A percentile compares a stretch with the other conserved stretches of the same genome.
Evolutionary conservation across 148 eudicot species (phyloP).

Genomic region (Silene latifolia): DNA sequence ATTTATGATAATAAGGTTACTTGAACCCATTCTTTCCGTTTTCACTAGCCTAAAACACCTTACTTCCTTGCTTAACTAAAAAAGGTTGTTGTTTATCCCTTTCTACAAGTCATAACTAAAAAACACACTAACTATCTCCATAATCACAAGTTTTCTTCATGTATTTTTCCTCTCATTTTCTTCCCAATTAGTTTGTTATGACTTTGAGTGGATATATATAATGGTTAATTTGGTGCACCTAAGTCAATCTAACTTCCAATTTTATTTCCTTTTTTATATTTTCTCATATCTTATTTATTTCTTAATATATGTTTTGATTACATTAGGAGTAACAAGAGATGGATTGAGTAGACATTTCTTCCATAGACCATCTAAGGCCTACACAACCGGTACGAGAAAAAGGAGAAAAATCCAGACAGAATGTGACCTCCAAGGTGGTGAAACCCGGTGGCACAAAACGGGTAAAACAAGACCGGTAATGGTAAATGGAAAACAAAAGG

Average conservation of each 20-base stretch:
- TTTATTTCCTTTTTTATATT: not conserved
- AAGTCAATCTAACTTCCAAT: conserved; percentile 61
- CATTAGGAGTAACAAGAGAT: conserved; percentile 77
- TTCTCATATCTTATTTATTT: too few species aligned
- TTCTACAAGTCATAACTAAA: not conserved
- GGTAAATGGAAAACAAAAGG: conserved; percentile 79
- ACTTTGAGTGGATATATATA: conserved; percentile 23
- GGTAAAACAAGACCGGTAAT: conserved; percentile 89
- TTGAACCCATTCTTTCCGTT: not conserved
- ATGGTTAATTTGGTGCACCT: conserved; percentile 56
- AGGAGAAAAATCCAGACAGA: conserved; percentile 88
- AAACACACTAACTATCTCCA: not conserved
- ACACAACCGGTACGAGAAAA: conserved; percentile 92
- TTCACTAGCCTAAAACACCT: not conserved
- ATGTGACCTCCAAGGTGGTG: conserved; percentile 90
- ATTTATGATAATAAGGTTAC: too few species aligned
- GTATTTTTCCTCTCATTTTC: conserved; percentile 4
- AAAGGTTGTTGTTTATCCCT: not conserved
- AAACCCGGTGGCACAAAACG: conserved; percentile 94
- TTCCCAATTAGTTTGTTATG: conserved; percentile 30
- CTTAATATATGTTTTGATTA: not conserved
- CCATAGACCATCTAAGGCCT: conserved; percentile 94
- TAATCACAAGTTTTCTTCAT: conserved; percentile 6
- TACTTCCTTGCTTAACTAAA: not conserved
- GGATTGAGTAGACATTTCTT: conserved; percentile 90